Evolutionary conservation across 257 asterid genomes (phyloP).

Genomic region (Solanum appendiculatum): DNA sequence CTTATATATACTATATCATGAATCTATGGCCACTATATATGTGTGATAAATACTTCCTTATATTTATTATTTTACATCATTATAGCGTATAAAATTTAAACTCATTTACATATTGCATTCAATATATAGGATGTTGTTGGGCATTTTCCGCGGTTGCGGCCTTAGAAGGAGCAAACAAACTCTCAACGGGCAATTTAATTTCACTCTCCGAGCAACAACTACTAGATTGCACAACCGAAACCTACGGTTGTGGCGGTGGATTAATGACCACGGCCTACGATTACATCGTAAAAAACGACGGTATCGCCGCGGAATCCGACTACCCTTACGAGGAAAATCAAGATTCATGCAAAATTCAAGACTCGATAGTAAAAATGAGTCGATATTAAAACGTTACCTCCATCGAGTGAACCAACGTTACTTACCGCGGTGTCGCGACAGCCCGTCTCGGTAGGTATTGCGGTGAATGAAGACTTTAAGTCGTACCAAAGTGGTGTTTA

Average conservation of each 20-base stretch:
- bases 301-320: neutral
- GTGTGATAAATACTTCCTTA: no score
- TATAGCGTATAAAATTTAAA: neutral
- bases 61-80: neutral
- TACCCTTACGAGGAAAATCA: slow-evolving; percentile 10
- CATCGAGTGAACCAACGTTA: neutral
- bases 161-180: slow-evolving; percentile 2
- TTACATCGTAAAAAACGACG: slow-evolving; percentile 5
- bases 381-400: neutral
- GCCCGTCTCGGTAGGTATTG: neutral
- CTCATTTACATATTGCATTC: neutral
- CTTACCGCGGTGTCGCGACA: neutral
- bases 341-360: neutral
- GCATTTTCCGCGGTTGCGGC: slow-evolving; percentile 7
- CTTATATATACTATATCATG: neutral
- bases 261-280: slow-evolving; percentile 1
- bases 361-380: neutral
- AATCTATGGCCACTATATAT: neutral
- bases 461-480: neutral
- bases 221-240: neutral
- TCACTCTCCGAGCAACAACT: slow-evolving; percentile 1
- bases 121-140: slow-evolving; percentile 6
- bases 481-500: neutral
- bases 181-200: neutral
- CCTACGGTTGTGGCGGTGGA: slow-evolving; percentile 3